Conservation (phyloP, 2,329 filamentous ascomycete genomes). For the Colletotrichum phormii region DNA sequence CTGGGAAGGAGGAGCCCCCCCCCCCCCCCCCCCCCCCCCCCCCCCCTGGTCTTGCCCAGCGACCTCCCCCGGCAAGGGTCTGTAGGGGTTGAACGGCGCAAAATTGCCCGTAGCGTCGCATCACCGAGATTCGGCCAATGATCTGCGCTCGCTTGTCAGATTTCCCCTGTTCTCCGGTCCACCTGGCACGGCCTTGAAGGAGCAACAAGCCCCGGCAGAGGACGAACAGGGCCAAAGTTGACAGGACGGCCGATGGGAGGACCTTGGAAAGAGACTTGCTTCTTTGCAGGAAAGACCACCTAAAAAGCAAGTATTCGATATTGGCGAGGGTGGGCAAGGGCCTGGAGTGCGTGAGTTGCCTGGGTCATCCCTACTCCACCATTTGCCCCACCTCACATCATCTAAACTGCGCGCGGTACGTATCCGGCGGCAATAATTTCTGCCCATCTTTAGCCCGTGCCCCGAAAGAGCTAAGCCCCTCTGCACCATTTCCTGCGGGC, state of each 20-base stretch:
- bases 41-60: no score
- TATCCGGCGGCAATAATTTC: not conserved
- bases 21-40: no score
- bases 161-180: not conserved
- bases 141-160: slow-evolving; percentile 6
- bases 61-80: not conserved
- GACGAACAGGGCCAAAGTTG: not conserved
- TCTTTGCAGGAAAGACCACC: not conserved
- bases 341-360: no score
- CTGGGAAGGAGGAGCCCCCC: not conserved
- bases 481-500: not conserved
- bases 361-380: not conserved
- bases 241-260: not conserved
- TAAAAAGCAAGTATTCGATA: not conserved
- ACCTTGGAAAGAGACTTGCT: not conserved
- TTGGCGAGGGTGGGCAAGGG: no score
- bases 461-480: slow-evolving; percentile 2
- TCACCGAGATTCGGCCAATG: slow-evolving; percentile 7
- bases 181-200: slow-evolving; percentile 7
- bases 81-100: slow-evolving; percentile 16
- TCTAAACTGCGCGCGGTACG: not conserved
- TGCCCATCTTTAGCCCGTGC: slow-evolving; percentile 17
- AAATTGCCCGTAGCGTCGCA: slow-evolving; percentile 29
- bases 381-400: slow-evolving; percentile 1
- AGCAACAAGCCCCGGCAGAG: slow-evolving; percentile 24